Evolutionary conservation across 139 green algal species (phyloP).

Genomic region (Volvox reticuliferus): DNA sequence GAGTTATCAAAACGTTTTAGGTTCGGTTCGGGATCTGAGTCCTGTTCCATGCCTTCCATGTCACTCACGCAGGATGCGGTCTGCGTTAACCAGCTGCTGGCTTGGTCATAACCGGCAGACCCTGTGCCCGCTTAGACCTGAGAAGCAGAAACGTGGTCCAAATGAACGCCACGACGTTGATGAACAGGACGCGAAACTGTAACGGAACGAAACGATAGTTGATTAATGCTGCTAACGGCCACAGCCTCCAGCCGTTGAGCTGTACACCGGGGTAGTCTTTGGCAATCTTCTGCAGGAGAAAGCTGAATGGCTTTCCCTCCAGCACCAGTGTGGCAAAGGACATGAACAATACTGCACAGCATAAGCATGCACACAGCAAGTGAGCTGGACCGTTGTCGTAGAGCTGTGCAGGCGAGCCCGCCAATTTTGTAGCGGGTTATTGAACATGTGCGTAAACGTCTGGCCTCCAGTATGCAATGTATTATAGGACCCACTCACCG

Average conservation of each 20-base stretch:
- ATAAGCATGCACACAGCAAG: neutral
- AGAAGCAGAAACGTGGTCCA: conserved; percentile 67
- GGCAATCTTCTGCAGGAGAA: conserved; percentile 45
- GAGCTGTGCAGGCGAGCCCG: neutral
- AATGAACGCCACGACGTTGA: conserved; percentile 73
- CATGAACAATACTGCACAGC: conserved; percentile 58
- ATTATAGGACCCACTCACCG: neutral
- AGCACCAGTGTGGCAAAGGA: conserved; percentile 54
- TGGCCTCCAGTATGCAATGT: no score
- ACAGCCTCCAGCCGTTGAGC: conserved; percentile 75
- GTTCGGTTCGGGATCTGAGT: no score
- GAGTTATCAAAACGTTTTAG: no score
- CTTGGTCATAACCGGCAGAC: neutral
- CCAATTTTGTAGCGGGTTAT: neutral
- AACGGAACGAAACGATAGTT: conserved; percentile 83
- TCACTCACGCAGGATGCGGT: neutral
- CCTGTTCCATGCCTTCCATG: no score
- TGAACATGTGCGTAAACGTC: no score
- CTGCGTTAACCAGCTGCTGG: neutral
- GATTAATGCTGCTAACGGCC: conserved; percentile 76
- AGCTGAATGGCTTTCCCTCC: conserved; percentile 22
- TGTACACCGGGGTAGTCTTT: conserved; percentile 70
- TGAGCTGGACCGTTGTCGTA: neutral
- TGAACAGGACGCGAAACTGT: conserved; percentile 81
- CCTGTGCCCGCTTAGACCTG: conserved; percentile 16